Conservation (phyloP, 768 basidiomycete genomes). For the Psilocybe tampanensis region DNA sequence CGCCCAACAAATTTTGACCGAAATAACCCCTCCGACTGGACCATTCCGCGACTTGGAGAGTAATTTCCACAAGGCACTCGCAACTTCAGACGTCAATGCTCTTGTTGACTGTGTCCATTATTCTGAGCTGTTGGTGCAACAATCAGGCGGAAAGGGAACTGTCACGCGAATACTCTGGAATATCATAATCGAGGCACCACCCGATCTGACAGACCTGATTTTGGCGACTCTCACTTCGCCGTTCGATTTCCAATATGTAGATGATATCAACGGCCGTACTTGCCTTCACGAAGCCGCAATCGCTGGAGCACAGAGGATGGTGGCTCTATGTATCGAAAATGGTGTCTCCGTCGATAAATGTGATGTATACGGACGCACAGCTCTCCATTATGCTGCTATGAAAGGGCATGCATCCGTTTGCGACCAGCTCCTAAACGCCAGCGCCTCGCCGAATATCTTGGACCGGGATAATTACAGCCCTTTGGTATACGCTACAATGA, state of each 20-base stretch:
- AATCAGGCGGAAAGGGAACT: constrained; percentile 61
- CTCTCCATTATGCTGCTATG: constrained; percentile 96
- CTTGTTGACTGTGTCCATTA: constrained; percentile 72
- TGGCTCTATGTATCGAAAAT: constrained; percentile 76
- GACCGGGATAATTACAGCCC: constrained; percentile 96
- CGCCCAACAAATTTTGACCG: constrained; percentile 68
- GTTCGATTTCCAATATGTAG: constrained; percentile 90
- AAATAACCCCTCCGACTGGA: constrained; percentile 61
- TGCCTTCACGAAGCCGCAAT: constrained; percentile 94
- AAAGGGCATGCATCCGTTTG: constrained; percentile 83
- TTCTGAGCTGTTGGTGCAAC: constrained; percentile 66
- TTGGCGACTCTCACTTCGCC: constrained; percentile 63
- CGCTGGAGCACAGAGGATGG: constrained; percentile 76
- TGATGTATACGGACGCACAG: constrained; percentile 91
- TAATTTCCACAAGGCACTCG: constrained; percentile 79
- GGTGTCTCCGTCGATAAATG: constrained; percentile 70
- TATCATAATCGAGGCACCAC: constrained; percentile 79
- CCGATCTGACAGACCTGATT: constrained; percentile 73
- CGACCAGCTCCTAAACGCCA: constrained; percentile 69
- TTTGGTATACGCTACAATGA: constrained; percentile 90
- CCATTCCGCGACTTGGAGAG: constrained; percentile 89
- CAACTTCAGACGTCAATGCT: constrained; percentile 56
- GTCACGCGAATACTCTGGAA: constrained; percentile 96
- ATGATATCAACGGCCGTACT: constrained; percentile 95
- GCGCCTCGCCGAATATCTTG: constrained; percentile 63